Percentiles rank a stretch among this genome's conserved stretches.
These are phyloP conservation scores for Ascochyta viciae-villosae DNA, from an alignment of 2,329 filamentous ascomycete species.

Conservation along the genomic window DNA sequence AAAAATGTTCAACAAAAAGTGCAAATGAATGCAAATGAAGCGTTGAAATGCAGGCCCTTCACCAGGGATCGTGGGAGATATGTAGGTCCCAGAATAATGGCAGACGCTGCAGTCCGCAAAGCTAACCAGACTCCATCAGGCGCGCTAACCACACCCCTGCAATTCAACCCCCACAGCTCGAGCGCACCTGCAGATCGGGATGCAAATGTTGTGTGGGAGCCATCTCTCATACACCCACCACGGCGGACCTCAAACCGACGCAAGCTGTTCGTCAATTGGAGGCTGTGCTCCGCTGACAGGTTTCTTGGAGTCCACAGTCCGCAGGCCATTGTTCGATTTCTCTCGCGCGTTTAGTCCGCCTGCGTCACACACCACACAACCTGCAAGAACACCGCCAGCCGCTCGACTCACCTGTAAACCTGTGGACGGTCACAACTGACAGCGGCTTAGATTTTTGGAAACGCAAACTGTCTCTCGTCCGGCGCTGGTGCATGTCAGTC, in stretches of 20 bases:
- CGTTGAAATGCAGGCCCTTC: slow-evolving; percentile 23
- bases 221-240: slow-evolving; percentile 5
- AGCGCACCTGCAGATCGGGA: slow-evolving; percentile 33
- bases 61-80: slow-evolving; percentile 19
- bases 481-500: slow-evolving; percentile 7
- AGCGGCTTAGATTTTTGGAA: slow-evolving; percentile 7
- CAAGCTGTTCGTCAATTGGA: slow-evolving; percentile 10
- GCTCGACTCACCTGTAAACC: not conserved
- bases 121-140: not conserved
- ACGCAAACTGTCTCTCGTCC: slow-evolving; percentile 16
- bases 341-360: too few species aligned
- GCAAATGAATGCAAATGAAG: slow-evolving; percentile 15
- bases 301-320: not conserved
- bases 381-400: not conserved
- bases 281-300: slow-evolving; percentile 2
- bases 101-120: slow-evolving; percentile 12
- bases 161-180: slow-evolving; percentile 28
- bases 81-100: slow-evolving; percentile 22
- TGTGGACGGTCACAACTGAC: slow-evolving; percentile 1
- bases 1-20: slow-evolving; percentile 16
- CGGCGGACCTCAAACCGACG: slow-evolving; percentile 1
- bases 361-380: not conserved
- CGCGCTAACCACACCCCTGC: slow-evolving; percentile 21
- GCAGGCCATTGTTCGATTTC: not conserved
- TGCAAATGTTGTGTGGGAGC: slow-evolving; percentile 22